phyloP scores from a whole-genome alignment of 2,329 filamentous ascomycete species.

The Coniochaeta sp. region DNA sequence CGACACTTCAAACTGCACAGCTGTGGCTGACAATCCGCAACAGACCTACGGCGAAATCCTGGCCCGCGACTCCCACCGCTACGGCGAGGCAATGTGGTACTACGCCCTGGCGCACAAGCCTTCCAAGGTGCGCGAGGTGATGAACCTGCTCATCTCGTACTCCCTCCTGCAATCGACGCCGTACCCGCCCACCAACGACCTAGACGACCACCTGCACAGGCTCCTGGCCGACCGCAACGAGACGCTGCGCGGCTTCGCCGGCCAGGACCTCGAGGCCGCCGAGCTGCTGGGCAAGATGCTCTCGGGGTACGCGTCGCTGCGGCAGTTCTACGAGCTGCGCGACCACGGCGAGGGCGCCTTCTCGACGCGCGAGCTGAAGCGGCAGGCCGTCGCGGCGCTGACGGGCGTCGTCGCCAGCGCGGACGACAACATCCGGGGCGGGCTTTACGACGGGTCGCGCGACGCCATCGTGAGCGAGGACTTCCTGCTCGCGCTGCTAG shows the following conservation, averaged over 20 bases:
- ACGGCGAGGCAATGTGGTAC: constrained; percentile 83
- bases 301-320: constrained; percentile 85
- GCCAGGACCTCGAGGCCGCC: constrained; percentile 73
- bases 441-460: constrained; percentile 73
- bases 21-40: background rate
- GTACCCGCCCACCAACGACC: constrained; percentile 62
- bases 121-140: constrained; percentile 73
- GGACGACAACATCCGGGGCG: constrained; percentile 84
- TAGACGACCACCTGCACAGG: constrained; percentile 64
- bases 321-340: constrained; percentile 83
- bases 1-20: background rate
- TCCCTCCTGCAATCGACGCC: constrained; percentile 79
- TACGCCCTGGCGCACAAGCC: constrained; percentile 78
- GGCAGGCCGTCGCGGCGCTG: constrained; percentile 67
- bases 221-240: constrained; percentile 66
- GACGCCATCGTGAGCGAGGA: constrained; percentile 85
- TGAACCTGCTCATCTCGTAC: constrained; percentile 80
- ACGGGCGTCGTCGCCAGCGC: constrained; percentile 80
- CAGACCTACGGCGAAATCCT: constrained; percentile 80
- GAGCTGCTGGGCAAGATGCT: constrained; percentile 77
- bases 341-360: constrained; percentile 37
- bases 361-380: constrained; percentile 48
- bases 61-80: constrained; percentile 64
- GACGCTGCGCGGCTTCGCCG: constrained; percentile 64
- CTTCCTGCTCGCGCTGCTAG: constrained; percentile 74